These are phyloP conservation scores for Chlorella sp. DNA, from an alignment of 139 green algal genomes.

Conservation along the genomic window DNA sequence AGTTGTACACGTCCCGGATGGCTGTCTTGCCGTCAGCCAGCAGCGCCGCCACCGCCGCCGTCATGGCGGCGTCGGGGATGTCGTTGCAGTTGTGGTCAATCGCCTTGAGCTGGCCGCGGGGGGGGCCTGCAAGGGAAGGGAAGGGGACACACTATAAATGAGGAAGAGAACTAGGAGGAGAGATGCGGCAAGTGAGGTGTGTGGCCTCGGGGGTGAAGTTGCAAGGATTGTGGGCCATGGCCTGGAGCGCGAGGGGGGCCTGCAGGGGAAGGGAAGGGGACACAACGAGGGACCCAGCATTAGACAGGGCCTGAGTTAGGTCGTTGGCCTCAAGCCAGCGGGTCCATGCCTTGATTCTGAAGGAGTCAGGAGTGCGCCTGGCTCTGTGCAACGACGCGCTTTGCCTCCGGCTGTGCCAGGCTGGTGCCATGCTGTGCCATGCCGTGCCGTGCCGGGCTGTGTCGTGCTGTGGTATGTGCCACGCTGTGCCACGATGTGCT, in stretches of 20 bases:
- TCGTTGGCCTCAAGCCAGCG: no score
- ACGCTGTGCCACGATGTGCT: not conserved
- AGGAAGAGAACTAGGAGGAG: no score
- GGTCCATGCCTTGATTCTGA: no score
- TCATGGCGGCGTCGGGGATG: conserved; percentile 99
- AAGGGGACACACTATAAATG: no score
- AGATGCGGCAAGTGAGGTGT: not conserved
- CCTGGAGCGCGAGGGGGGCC: not conserved
- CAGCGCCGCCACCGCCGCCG: conserved; percentile 93
- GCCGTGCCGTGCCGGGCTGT: not conserved
- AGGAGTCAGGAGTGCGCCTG: no score
- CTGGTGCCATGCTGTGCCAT: no score
- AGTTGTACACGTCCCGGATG: conserved; percentile 98
- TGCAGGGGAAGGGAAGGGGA: not conserved
- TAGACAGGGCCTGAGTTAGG: no score
- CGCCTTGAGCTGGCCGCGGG: conserved; percentile 73
- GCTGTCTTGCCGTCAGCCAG: conserved; percentile 91
- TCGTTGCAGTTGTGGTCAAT: conserved; percentile 99
- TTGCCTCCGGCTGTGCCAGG: no score
- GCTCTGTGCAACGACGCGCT: not conserved
- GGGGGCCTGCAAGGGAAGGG: conserved; percentile 48
- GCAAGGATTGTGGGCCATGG: not conserved
- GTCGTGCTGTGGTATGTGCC: no score
- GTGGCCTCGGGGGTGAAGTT: not conserved
- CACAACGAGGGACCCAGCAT: not conserved